Conservation (phyloP, 140 eudicot genomes). For the Ambrosia hybrid region DNA sequence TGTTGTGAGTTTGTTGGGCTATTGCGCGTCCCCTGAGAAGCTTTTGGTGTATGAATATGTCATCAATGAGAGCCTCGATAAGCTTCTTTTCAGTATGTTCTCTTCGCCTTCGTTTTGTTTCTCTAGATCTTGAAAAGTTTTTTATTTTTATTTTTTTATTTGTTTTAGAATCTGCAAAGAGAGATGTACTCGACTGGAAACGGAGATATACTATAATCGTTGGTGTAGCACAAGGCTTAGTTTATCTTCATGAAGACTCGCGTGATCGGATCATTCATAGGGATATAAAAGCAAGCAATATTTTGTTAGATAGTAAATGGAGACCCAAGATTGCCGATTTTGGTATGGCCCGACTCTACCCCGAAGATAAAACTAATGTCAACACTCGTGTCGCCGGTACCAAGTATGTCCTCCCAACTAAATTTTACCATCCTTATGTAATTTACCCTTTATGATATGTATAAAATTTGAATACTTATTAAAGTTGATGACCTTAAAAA, state of each 20-base stretch:
- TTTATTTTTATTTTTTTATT: neutral
- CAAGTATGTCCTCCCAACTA: conserved; percentile 54
- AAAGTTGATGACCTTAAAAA: conserved; percentile 3
- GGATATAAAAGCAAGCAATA: conserved; percentile 90
- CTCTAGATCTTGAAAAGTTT: neutral
- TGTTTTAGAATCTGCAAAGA: conserved; percentile 50
- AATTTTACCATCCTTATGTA: neutral
- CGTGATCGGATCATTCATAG: conserved; percentile 77
- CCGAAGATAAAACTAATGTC: conserved; percentile 85
- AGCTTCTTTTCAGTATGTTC: conserved; percentile 88
- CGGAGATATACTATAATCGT: conserved; percentile 58
- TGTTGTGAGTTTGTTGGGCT: conserved; percentile 83
- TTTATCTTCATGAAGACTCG: conserved; percentile 88
- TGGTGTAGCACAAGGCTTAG: conserved; percentile 82
- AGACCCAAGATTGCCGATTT: conserved; percentile 93
- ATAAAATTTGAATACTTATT: neutral
- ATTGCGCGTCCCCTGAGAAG: conserved; percentile 66
- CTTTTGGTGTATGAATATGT: conserved; percentile 87
- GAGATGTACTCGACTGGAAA: conserved; percentile 73
- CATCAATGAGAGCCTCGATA: conserved; percentile 80
- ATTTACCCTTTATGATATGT: neutral
- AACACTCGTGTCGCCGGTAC: conserved; percentile 95
- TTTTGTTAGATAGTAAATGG: conserved; percentile 82
- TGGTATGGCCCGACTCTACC: conserved; percentile 90
- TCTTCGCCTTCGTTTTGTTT: neutral